Conservation (phyloP, 176 grass and related monocot species). For the Coix lacrymajobi region DNA sequence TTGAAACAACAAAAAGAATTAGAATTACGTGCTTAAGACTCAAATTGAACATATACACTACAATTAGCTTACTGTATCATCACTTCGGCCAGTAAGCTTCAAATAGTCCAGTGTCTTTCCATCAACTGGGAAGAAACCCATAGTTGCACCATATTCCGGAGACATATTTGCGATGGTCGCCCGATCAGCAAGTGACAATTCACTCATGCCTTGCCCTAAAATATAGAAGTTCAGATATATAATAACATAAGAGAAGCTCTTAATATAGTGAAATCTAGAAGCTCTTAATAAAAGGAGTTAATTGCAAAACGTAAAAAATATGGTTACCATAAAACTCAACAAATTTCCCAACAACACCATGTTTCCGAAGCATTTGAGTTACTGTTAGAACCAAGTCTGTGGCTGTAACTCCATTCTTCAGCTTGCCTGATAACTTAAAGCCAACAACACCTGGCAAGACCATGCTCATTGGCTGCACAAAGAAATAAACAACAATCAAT, state of each 20-base stretch:
- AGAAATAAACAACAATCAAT: slow-evolving; percentile 7
- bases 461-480: slow-evolving; percentile 93
- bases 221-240: not conserved
- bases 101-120: slow-evolving; percentile 80
- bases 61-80: slow-evolving; percentile 69
- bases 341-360: slow-evolving; percentile 97
- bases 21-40: slow-evolving; percentile 4
- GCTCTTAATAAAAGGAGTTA: not conserved
- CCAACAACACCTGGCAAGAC: slow-evolving; percentile 94
- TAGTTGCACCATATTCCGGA: slow-evolving; percentile 97
- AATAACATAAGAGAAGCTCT: not conserved
- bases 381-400: slow-evolving; percentile 98
- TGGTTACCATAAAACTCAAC: slow-evolving; percentile 87
- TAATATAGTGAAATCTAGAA: slow-evolving; percentile 10
- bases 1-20: slow-evolving; percentile 25
- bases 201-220: slow-evolving; percentile 77
- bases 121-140: slow-evolving; percentile 99
- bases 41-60: not conserved
- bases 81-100: slow-evolving; percentile 88
- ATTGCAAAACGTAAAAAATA: not conserved
- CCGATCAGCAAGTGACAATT: slow-evolving; percentile 88
- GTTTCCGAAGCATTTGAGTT: slow-evolving; percentile 94
- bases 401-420: slow-evolving; percentile 89
- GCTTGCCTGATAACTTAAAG: slow-evolving; percentile 85
- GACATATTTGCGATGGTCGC: slow-evolving; percentile 99